A percentile compares a stretch with the other conserved stretches of the same genome.
Evolutionary conservation across 805 yeast species (phyloP).

Genomic region (Priceomyces haplophilus): DNA sequence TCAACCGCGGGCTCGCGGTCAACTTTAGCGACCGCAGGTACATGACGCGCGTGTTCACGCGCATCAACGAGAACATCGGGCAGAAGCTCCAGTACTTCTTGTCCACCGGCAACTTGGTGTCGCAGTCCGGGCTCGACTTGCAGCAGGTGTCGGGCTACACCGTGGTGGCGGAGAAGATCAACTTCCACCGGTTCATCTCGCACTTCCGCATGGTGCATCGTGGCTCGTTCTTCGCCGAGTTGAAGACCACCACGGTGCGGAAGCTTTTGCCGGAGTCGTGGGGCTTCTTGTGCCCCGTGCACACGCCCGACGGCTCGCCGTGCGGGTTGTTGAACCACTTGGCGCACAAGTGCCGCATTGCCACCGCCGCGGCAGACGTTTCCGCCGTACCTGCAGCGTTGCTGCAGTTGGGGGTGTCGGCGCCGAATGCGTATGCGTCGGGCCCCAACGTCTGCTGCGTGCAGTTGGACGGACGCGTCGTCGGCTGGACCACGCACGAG

Average conservation of each 20-base stretch:
- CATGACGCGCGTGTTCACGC: slow-evolving; percentile 70
- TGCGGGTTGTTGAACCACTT: slow-evolving; percentile 97
- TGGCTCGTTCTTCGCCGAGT: slow-evolving; percentile 98
- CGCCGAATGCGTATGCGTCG: slow-evolving; percentile 76
- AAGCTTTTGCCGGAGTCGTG: slow-evolving; percentile 95
- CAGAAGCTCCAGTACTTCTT: slow-evolving; percentile 90
- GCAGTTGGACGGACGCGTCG: slow-evolving; percentile 85
- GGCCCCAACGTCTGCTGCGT: slow-evolving; percentile 89
- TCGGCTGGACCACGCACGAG: slow-evolving; percentile 92
- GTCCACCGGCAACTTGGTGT: slow-evolving; percentile 94
- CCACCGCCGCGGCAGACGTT: slow-evolving; percentile 74
- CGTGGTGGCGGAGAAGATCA: slow-evolving; percentile 97
- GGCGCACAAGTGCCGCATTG: slow-evolving; percentile 88
- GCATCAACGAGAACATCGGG: slow-evolving; percentile 91
- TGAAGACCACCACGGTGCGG: slow-evolving; percentile 96
- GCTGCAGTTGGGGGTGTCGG: slow-evolving; percentile 73
- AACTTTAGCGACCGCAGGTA: slow-evolving; percentile 83
- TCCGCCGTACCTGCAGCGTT: slow-evolving; percentile 65
- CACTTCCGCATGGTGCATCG: slow-evolving; percentile 99
- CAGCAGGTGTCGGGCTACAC: slow-evolving; percentile 98
- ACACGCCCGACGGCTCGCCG: slow-evolving; percentile 99
- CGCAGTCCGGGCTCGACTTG: slow-evolving; percentile 94
- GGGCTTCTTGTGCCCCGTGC: slow-evolving; percentile 99
- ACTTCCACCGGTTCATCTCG: slow-evolving; percentile 94
- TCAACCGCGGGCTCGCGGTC: slow-evolving; percentile 74